phyloP scores from a whole-genome alignment of 208 protist genomes.

The Crithidia mellificae region DNA sequence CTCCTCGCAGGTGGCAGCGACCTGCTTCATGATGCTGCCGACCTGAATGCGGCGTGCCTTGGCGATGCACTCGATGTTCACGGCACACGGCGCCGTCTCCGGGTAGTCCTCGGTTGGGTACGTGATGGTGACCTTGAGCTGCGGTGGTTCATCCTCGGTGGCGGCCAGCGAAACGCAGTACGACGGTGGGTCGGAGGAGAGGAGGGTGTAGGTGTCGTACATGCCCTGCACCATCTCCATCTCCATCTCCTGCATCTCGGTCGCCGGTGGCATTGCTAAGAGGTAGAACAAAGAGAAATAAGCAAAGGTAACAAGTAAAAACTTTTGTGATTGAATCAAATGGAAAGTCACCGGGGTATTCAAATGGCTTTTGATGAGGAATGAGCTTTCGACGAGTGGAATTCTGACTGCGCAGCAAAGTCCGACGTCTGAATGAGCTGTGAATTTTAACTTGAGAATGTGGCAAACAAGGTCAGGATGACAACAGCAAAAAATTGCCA shows the following conservation, averaged over 20 bases:
- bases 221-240: conserved; percentile 91
- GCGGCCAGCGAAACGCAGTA: conserved; percentile 76
- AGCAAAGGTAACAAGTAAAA: too few species aligned
- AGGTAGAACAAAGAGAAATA: neutral
- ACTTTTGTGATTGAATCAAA: too few species aligned
- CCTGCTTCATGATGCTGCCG: conserved; percentile 53
- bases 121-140: conserved; percentile 79
- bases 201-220: conserved; percentile 84
- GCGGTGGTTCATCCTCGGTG: conserved; percentile 61
- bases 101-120: conserved; percentile 79
- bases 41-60: conserved; percentile 75
- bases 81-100: conserved; percentile 51
- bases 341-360: too few species aligned
- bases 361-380: too few species aligned
- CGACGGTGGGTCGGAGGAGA: conserved; percentile 70
- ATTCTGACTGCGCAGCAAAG: too few species aligned
- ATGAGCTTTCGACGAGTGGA: too few species aligned
- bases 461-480: too few species aligned
- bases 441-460: too few species aligned
- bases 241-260: conserved; percentile 89
- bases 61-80: conserved; percentile 64
- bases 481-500: too few species aligned
- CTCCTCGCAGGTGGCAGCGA: conserved; percentile 62
- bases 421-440: too few species aligned
- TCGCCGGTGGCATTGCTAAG: conserved; percentile 57